Evolutionary conservation across 2,329 filamentous ascomycete species (phyloP), one percentile per base, ranked within the genome.

Genomic region (Aspergillus puulaauensis): DNA sequence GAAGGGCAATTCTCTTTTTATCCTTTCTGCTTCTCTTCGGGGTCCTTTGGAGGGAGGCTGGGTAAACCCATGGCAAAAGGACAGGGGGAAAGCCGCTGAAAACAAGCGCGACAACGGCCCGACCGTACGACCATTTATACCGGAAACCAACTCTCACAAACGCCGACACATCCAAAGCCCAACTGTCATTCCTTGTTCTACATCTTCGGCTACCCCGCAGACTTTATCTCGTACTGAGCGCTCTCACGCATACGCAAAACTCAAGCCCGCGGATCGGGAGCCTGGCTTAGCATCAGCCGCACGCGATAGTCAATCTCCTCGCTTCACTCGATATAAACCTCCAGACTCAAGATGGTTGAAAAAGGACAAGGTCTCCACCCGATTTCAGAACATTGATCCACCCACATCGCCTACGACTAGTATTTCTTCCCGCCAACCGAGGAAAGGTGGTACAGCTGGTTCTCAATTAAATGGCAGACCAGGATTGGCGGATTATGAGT

Each of bases 41-140:
- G 79, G 79, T 0, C 79, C 79, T 1, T 77, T 82, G 33, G 71
- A 76, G 4, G 58, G 71, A 23, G 71, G 64, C 24, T 82, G 79
- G 79, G 61, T 63, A 5, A 81, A 81, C 62, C 79, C 79, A 2
- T 81, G 79, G 79, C 70, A 60, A 48, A 73, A 71, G 50, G 56
- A 64, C 3, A 65, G 70, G 46, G 57, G 46, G 7, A 60, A 41
- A 15, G 9, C 27, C 4, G 43, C 19, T 9, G 33, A 19, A 31
- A 31, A 17, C 4, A 24, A 33, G n/a, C 31, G 54, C 33, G 12
- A 48, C 23, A 35, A 47, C 7, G 35, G 31, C 14, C 52, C 48
- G 8, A 33, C 52, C n/a, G 58, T 61, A n/a, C 58, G 63, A 27
- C 63, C 52, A 7, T 63, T 67, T 40, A 61, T 73, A 46, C 66